Evolutionary conservation across 805 yeast species (phyloP), one percentile per base, ranked within the genome.

Genomic region (Monosporozyma aquatica): DNA sequence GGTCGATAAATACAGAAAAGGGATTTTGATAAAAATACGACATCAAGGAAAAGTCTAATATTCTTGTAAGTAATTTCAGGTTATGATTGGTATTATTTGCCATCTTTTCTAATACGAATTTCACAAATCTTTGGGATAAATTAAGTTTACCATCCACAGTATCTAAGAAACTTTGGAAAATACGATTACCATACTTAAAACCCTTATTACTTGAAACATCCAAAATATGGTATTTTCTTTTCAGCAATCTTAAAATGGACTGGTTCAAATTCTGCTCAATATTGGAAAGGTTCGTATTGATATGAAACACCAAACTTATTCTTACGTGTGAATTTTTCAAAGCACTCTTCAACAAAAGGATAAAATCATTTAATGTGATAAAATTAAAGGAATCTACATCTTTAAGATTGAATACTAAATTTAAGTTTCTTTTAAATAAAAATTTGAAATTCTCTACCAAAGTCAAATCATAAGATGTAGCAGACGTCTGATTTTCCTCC

Each of bases 121-220:
- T 47, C 1, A 61, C 55, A 44, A 58, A 60, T 14, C 50, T 52
- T 23, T 53, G 48, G 2, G 66, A 59, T 21, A 61, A 39, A 46
- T 59, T 59, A 22, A 61, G 40, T 42, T 61, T 61, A 10, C 63
- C 60, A 45, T 61, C 64, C 18, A 60, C 64, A 7, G 64, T 58
- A 37, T 60, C 61, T 32, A 61, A 37, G 27, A 61, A 61, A 42
- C 59, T 49, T 45, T 56, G 58, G 33, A 61, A 61, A 38, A 60
- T 56, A n/a, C 50, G 47, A 46, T 61, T 61, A 3, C 53, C 60
- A 45, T 56, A 58, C 41, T 60, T 58, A 38, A 47, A 56, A n/a
- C 62, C 60, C 24, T 54, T 57, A 29, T 56, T 60, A 41, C 60
- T 58, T 4, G 62, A 56, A 8, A 61, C 53, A 48, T 60, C 65